phyloP scores from a whole-genome alignment of 148 eudicot genomes.

The Linanthus parryae region DNA sequence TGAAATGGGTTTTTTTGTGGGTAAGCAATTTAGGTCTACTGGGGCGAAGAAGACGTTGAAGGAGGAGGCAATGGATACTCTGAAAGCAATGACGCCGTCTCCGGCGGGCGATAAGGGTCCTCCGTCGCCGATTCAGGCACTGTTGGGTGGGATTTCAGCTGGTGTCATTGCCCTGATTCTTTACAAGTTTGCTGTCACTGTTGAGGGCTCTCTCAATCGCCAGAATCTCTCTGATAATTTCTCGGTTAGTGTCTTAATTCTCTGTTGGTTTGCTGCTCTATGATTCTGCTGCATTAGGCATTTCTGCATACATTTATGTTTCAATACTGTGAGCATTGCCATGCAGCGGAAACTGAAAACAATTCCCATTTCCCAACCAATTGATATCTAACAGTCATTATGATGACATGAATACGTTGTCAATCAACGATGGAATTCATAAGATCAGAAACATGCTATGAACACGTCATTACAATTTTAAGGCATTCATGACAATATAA shows the following conservation, averaged over 20 bases:
- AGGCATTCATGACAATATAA: no score
- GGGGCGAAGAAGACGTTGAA: conserved; percentile 60
- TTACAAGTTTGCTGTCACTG: conserved; percentile 77
- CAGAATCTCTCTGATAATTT: conserved; percentile 69
- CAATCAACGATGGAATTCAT: no score
- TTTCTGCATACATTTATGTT: no score
- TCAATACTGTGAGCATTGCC: no score
- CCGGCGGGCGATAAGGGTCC: conserved; percentile 36
- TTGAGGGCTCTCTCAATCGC: conserved; percentile 75
- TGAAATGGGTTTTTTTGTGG: conserved; percentile 13
- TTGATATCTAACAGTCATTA: no score
- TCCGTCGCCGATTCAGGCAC: conserved; percentile 69
- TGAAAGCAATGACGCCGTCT: conserved; percentile 56
- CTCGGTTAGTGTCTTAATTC: conserved; percentile 54
- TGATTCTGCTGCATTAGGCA: no score
- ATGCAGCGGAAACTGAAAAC: no score
- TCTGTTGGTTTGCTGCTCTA: no score
- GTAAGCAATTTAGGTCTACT: conserved; percentile 67
- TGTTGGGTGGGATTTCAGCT: conserved; percentile 74
- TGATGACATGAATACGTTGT: no score
- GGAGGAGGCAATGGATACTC: conserved; percentile 84
- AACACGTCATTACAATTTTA: no score
- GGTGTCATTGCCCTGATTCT: conserved; percentile 80
- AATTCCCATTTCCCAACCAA: no score
- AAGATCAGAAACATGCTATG: no score